phyloP scores from a whole-genome alignment of 2,329 filamentous ascomycete genomes.

The Dactylellina haptotyla region DNA sequence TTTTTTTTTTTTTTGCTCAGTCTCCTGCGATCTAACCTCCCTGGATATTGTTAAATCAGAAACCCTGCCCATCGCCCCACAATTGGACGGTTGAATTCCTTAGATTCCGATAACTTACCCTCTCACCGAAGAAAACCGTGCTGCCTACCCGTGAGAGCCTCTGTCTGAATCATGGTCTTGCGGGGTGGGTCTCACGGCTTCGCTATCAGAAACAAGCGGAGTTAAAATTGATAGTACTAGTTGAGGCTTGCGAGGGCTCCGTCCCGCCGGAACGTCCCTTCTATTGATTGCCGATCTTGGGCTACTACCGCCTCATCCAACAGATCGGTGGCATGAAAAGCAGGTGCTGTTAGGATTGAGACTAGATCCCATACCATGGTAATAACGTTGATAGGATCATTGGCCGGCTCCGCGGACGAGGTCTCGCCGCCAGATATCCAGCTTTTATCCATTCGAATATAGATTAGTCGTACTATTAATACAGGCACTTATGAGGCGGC shows the following conservation, averaged over 20 bases:
- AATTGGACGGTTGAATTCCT: conserved; percentile 1
- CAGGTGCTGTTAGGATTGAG: conserved; percentile 3
- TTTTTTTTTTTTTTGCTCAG: no score
- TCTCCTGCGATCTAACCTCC: conserved; percentile 13
- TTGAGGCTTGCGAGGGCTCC: conserved; percentile 11
- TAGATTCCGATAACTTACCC: not conserved
- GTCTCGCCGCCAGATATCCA: not conserved
- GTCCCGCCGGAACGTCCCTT: conserved; percentile 44
- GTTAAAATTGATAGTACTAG: not conserved
- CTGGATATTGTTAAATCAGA: conserved; percentile 21
- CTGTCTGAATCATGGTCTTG: not conserved
- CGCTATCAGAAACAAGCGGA: conserved; percentile 3
- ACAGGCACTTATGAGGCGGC: no score
- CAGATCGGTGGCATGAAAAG: conserved; percentile 9
- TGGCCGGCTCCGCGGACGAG: conserved; percentile 21
- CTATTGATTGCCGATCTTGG: conserved; percentile 26
- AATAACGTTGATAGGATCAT: conserved; percentile 20
- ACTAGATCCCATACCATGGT: not conserved
- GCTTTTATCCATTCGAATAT: no score
- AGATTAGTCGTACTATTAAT: no score
- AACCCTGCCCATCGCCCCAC: conserved; percentile 30
- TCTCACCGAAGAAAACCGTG: not conserved
- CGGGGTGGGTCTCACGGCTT: conserved; percentile 14
- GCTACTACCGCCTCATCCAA: conserved; percentile 27
- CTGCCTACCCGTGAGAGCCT: not conserved